Evolutionary conservation across 2,329 filamentous ascomycete species (phyloP), one percentile per base, ranked within the genome.

Genomic region (Camillea tinctor): DNA sequence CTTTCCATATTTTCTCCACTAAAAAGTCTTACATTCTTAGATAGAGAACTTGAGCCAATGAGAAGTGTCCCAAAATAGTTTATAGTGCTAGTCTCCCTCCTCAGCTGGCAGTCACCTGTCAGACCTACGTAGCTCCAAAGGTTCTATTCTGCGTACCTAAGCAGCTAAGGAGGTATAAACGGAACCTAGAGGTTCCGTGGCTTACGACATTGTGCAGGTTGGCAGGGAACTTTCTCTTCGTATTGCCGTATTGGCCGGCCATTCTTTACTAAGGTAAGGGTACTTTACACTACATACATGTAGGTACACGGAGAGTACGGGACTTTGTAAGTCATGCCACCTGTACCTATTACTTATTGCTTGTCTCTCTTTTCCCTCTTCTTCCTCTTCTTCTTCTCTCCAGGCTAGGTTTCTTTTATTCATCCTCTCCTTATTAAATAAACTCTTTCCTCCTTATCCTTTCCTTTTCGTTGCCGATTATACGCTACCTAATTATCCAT

Each of bases 181-280:
- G 64, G 64, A 66, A 61, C 54, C 59, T 64, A 54, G 62, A 62
- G 57, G 58, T 63, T 66, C 64, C 64, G 62, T 36, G 40, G 26
- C 23, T 36, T 26, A 52, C 20, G 26, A 30, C 26, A 30, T 30
- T 30, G 13, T 54, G 53, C 22, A 20, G 44, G 44, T n/a, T n/a
- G n/a, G 44, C 23, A n/a, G 36, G n/a, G 20, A 49, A 17, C 50
- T 54, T 52, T 40, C 20, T 55, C 57, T 55, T 58, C 54, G 49
- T 17, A n/a, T 44, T 44, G 5, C 11, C 36, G 11, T n/a, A 2
- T 44, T 2, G 6, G 26, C 13, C n/a, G n/a, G n/a, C n/a, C n/a
- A n/a, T n/a, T n/a, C n/a, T n/a, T n/a, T n/a, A n/a, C n/a, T n/a
- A n/a, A n/a, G n/a, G n/a, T n/a, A n/a, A n/a, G n/a, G n/a, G n/a